A percentile compares a stretch with the other conserved stretches of the same genome.
phyloP scores from a whole-genome alignment of 148 eudicot genomes.

The Mesembryanthemum crystallinum region DNA sequence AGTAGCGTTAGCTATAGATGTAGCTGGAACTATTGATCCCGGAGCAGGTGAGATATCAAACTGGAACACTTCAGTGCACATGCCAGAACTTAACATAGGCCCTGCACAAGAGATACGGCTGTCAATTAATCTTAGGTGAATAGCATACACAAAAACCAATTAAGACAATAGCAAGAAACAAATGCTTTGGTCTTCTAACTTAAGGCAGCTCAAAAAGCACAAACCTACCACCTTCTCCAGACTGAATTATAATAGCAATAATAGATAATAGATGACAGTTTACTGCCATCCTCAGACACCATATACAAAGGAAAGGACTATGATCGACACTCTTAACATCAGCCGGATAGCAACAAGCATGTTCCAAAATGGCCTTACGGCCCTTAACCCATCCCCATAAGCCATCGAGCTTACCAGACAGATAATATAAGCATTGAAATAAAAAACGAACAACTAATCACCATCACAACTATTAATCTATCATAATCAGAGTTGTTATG shows the following conservation, averaged over 20 bases:
- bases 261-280: background rate
- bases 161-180: background rate
- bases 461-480: background rate
- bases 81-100: slow-evolving; percentile 88
- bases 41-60: slow-evolving; percentile 72
- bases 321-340: background rate
- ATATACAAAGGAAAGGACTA: background rate
- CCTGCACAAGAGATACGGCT: slow-evolving; percentile 44
- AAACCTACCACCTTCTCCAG: background rate
- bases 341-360: background rate
- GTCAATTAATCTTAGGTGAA: slow-evolving; percentile 7
- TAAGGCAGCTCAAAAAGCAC: background rate
- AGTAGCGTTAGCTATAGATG: slow-evolving; percentile 45
- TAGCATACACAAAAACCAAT: background rate
- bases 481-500: background rate
- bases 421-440: background rate
- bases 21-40: slow-evolving; percentile 74
- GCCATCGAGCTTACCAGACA: background rate
- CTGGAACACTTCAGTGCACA: slow-evolving; percentile 97
- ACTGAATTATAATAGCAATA: background rate
- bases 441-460: background rate
- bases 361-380: too few relatives aligned
- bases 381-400: background rate
- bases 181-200: background rate
- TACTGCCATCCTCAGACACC: background rate